Evolutionary conservation across 208 protist species (phyloP).

Genomic region (Wallacemonas sp.): DNA sequence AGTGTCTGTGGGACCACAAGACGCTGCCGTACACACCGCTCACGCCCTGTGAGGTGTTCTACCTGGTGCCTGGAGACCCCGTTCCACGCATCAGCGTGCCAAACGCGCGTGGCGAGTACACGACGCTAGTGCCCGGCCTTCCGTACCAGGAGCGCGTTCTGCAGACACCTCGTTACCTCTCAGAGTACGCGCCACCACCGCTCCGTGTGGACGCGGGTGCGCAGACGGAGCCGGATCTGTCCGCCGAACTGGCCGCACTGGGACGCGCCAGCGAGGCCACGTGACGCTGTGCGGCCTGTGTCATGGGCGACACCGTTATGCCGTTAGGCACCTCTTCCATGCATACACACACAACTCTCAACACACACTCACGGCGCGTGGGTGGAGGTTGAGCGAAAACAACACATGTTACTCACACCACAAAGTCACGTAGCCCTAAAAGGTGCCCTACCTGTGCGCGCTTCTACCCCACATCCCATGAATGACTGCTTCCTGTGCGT

Average conservation of each 20-base stretch:
- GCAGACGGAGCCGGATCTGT: slow-evolving; percentile 32
- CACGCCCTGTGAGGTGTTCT: slow-evolving; percentile 71
- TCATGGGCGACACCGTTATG: too few species aligned
- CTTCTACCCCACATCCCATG: too few species aligned
- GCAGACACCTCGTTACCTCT: slow-evolving; percentile 22
- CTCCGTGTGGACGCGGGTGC: slow-evolving; percentile 13
- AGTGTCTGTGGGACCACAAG: slow-evolving; percentile 63
- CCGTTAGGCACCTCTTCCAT: too few species aligned
- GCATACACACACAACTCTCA: too few species aligned
- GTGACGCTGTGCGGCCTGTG: too few species aligned
- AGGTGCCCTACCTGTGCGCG: too few species aligned
- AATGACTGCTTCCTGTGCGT: too few species aligned
- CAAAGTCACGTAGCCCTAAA: too few species aligned
- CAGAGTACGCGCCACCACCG: slow-evolving; percentile 59
- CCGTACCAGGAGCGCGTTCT: slow-evolving; percentile 68
- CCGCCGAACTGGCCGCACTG: neutral
- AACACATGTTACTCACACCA: too few species aligned
- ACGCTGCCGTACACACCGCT: slow-evolving; percentile 61
- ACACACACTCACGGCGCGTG: too few species aligned
- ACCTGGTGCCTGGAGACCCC: slow-evolving; percentile 65
- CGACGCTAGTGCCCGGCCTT: slow-evolving; percentile 58
- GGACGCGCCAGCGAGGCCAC: too few species aligned
- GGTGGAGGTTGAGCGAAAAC: too few species aligned
- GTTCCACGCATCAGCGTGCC: slow-evolving; percentile 64
- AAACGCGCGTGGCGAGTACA: slow-evolving; percentile 76